Base-by-base conservation (phyloP, 768 basidiomycete genomes). In the Psilocybe cyanescens region DNA sequence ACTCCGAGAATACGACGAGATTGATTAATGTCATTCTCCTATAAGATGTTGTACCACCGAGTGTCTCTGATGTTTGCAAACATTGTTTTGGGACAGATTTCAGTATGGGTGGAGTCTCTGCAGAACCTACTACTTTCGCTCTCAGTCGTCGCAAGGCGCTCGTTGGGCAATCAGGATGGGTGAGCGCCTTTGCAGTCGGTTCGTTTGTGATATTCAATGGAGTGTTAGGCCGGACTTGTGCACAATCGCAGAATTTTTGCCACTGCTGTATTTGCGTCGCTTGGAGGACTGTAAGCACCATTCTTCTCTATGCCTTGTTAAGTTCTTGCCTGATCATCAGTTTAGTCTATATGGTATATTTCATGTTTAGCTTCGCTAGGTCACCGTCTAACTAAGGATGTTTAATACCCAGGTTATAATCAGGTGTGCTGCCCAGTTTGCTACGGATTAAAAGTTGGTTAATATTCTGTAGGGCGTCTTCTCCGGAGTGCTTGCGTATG, bases 241-340 rank as follows among this genome's bases (percentile, higher is more conserved):
- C 83, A 83, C 62, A 94, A 94, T 70, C 78, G 83, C 49, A 81
- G 78, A 65, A 77, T 90, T 29, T 86, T 92, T 59, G 77, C 81
- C 29, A 86, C 91, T 55, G 86, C 91, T 12, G 82, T 90, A 17
- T 94, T 92, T 67, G 91, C 91, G 2, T 91, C 90, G 12, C 78
- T 92, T 19, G 92, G 92, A 70, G 90, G 91, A 67, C 73, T 94
- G 81, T 87, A 76, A 67, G 88, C 79, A 6, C 35, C 57, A 29
- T 17, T 35, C 28, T 50, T 35, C 51, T 44, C 19, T 35, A 54
- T 24, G 57, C 30, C 12, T 14, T 49, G 1, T 9, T 33, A 44
- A 28, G 37, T 35, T 35, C 16, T 51, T 55, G 47, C 54, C 67
- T 12, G 69, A 53, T 51, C 44, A 28, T 45, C 57, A 28, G 31